Evolutionary conservation across 1,284 basidiomycete species (phyloP).

Genomic region (Ceratobasidium sp.): DNA sequence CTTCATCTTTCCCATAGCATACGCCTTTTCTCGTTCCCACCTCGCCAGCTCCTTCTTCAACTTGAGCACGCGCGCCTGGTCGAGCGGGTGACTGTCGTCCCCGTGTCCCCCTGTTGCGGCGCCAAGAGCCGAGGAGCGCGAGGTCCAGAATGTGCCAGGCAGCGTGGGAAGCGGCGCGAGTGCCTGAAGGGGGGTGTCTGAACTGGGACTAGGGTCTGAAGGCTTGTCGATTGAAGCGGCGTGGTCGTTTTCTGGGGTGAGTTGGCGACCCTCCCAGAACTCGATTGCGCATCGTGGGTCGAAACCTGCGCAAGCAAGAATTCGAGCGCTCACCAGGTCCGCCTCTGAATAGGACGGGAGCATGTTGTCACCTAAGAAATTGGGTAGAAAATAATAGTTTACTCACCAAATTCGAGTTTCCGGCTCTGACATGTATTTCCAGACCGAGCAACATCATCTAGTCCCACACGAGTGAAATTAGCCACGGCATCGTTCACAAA

Average conservation of each 20-base stretch:
- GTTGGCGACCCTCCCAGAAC: conserved; percentile 70
- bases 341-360: conserved; percentile 65
- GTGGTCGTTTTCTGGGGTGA: conserved; percentile 48
- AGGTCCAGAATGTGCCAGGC: conserved; percentile 33
- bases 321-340: conserved; percentile 82
- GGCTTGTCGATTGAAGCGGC: background rate
- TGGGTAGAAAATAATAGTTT: conserved; percentile 53
- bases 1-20: conserved; percentile 43
- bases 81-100: conserved; percentile 63
- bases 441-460: conserved; percentile 69
- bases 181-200: conserved; percentile 40
- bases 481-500: conserved; percentile 90
- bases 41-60: conserved; percentile 67
- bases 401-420: conserved; percentile 49
- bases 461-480: conserved; percentile 74
- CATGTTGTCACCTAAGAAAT: conserved; percentile 75
- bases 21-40: conserved; percentile 64
- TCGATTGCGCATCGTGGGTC: conserved; percentile 74
- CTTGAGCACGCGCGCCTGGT: conserved; percentile 63
- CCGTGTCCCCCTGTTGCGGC: background rate
- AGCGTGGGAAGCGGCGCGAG: conserved; percentile 31
- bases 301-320: conserved; percentile 86
- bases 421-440: conserved; percentile 51
- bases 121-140: conserved; percentile 14
- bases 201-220: conserved; percentile 42